A percentile compares a stretch with the other conserved stretches of the same genome.
Conservation (phyloP, 2,329 filamentous ascomycete genomes). For the Stylonectria norvegica region DNA sequence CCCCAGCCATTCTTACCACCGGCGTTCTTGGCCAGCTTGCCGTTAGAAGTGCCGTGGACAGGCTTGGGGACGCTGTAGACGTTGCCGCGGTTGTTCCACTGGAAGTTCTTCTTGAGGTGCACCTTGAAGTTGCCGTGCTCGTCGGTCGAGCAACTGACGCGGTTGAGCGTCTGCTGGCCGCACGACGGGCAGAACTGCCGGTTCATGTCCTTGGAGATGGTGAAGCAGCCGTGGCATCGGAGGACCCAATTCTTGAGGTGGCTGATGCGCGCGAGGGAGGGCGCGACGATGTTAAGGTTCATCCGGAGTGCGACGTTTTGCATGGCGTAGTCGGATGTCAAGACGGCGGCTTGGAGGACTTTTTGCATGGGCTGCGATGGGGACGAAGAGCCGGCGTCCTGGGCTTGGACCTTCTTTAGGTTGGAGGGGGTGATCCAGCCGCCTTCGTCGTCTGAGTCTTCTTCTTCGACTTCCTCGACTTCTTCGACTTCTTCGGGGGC, state of each 20-base stretch:
- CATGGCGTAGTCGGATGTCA: slow-evolving; percentile 96
- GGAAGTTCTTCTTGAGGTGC: slow-evolving; percentile 90
- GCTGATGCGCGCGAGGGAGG: slow-evolving; percentile 74
- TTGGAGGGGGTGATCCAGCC: slow-evolving; percentile 96
- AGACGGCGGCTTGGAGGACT: slow-evolving; percentile 79
- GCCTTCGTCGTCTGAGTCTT: slow-evolving; percentile 54
- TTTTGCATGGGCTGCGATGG: slow-evolving; percentile 52
- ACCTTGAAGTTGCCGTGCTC: slow-evolving; percentile 75
- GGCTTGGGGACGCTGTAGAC: slow-evolving; percentile 92
- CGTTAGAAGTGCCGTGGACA: slow-evolving; percentile 73
- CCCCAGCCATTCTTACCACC: slow-evolving; percentile 90
- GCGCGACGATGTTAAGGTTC: slow-evolving; percentile 84
- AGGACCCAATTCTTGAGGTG: slow-evolving; percentile 85
- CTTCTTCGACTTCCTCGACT: slow-evolving; percentile 51
- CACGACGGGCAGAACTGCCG: slow-evolving; percentile 93
- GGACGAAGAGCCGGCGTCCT: slow-evolving; percentile 51
- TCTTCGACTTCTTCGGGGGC: slow-evolving; percentile 46
- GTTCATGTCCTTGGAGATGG: slow-evolving; percentile 74
- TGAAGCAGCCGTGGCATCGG: slow-evolving; percentile 91
- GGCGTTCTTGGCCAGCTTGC: slow-evolving; percentile 63
- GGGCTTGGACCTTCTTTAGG: slow-evolving; percentile 76
- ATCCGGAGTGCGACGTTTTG: slow-evolving; percentile 94
- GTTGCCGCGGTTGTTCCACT: slow-evolving; percentile 92
- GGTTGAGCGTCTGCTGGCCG: slow-evolving; percentile 80
- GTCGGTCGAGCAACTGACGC: slow-evolving; percentile 82